phyloP scores from a whole-genome alignment of 129 eudicot species.

The Silybum marianum region DNA sequence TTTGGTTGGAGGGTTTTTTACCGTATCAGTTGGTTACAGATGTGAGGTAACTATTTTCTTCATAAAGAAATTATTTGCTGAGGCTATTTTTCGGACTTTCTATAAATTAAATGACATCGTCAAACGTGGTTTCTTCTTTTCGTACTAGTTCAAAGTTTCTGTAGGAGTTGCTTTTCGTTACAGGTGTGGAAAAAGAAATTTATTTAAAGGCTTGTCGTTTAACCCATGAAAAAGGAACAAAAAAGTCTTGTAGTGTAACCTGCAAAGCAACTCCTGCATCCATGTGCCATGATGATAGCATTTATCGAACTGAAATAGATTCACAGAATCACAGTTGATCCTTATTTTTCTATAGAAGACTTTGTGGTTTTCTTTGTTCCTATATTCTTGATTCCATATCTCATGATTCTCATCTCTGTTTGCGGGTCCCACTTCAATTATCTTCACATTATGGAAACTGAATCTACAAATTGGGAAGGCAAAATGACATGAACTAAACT shows the following conservation, averaged over 20 bases:
- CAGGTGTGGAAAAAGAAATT: not conserved
- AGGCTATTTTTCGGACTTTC: not conserved
- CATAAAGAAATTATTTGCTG: not conserved
- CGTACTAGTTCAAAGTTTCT: not conserved
- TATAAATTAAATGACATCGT: not conserved
- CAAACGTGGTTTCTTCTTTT: not conserved
- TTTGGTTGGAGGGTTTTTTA: not conserved
- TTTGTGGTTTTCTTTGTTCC: not conserved
- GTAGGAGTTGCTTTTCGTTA: not conserved
- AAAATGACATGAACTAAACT: not conserved
- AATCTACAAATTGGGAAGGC: not conserved
- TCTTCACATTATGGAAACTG: not conserved
- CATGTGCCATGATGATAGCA: not conserved
- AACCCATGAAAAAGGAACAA: not conserved
- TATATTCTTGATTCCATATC: not conserved
- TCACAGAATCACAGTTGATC: not conserved
- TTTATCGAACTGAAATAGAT: not conserved
- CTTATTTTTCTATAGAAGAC: not conserved
- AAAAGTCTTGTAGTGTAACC: not conserved
- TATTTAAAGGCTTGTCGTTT: not conserved
- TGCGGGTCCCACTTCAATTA: not conserved
- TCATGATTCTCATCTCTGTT: not conserved
- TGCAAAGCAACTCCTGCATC: not conserved
- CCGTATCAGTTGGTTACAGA: not conserved
- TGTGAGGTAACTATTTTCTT: not conserved